Evolutionary conservation across 352 stramenopile genomes (phyloP), one percentile per base, ranked within the genome.

Genomic region (Elongisporangium undulatum): DNA sequence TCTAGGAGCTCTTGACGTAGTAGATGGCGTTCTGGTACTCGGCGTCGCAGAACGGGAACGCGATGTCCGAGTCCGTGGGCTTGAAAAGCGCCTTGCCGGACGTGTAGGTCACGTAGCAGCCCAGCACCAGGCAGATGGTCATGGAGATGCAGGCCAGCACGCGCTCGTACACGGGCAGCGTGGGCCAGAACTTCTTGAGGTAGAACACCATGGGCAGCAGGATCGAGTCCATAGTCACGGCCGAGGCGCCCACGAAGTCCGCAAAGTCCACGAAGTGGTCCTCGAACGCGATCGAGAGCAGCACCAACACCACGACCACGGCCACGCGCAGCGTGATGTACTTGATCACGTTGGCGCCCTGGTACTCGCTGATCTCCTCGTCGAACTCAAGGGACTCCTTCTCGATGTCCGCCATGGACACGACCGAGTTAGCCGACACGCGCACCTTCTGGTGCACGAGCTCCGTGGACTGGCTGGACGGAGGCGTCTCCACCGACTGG

Each of bases 121-220:
- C 77, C 17, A 87, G 74, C 16, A 75, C 64, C 2, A 56, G 64
- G 57, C 74, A 85, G 20, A 87, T 66, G 0, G 72, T 55, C 5
- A 87, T 55, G 29, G 81, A 56, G 16, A 74, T n/a, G 3, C 20
- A 59, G 49, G 60, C 64, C 4, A 56, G 59, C 52, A 82, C 69
- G 59, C 76, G 73, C 58, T 86, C 72, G 22, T 75, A 70, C 10
- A 77, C 34, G 7, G 65, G 71, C 3, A 88, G 55, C n/a, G 56
- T 61, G 39, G 67, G 53, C 77, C 77, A 87, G 59, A 85, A 74
- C 55, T 79, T 71, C 63, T 87, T 89, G 15, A 90, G 62, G 77
- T 90, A 90, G 65, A 90, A 87, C 48, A 77, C 64, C 55, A 86
- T 85, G 8, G 81, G 81, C 49, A 90, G 60, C 51, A 89, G 81